Evolutionary conservation across 306 rosid species (phyloP).

Genomic region (Carpinus fangiana): DNA sequence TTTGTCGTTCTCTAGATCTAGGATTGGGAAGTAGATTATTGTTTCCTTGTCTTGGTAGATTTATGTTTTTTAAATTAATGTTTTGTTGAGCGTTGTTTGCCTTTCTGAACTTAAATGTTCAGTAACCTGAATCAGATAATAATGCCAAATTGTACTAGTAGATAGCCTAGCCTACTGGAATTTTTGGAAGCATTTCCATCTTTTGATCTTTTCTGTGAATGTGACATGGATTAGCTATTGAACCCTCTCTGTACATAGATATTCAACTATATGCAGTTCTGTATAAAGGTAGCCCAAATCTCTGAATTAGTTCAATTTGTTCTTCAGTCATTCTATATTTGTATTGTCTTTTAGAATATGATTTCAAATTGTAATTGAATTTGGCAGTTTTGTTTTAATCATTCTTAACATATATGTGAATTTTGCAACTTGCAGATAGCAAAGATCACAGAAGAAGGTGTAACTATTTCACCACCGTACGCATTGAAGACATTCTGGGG

Average conservation of each 20-base stretch:
- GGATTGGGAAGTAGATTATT: not conserved
- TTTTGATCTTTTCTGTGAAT: not conserved
- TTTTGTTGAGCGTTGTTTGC: not conserved
- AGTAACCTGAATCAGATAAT: not conserved
- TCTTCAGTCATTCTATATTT: not conserved
- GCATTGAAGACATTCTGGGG: slow-evolving; percentile 89
- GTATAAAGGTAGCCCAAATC: not conserved
- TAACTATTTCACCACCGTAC: slow-evolving; percentile 64
- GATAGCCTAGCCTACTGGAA: not conserved
- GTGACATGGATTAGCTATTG: not conserved
- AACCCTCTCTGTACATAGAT: not conserved
- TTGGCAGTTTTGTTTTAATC: not conserved
- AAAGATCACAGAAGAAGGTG: slow-evolving; percentile 75
- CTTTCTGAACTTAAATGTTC: not conserved
- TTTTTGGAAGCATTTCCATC: not conserved
- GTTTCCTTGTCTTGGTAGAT: not conserved
- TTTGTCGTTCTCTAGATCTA: not conserved
- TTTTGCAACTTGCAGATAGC: slow-evolving; percentile 63
- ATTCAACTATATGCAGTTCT: not conserved
- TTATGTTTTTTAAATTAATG: not conserved
- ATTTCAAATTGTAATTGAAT: not conserved
- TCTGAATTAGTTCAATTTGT: not conserved
- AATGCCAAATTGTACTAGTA: not conserved
- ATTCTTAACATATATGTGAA: not conserved
- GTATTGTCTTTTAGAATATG: not conserved